A percentile compares a stretch with the other conserved stretches of the same genome.
Evolutionary conservation across 2,329 filamentous ascomycete genomes (phyloP).

Genomic region (Fusarium heterosporum): DNA sequence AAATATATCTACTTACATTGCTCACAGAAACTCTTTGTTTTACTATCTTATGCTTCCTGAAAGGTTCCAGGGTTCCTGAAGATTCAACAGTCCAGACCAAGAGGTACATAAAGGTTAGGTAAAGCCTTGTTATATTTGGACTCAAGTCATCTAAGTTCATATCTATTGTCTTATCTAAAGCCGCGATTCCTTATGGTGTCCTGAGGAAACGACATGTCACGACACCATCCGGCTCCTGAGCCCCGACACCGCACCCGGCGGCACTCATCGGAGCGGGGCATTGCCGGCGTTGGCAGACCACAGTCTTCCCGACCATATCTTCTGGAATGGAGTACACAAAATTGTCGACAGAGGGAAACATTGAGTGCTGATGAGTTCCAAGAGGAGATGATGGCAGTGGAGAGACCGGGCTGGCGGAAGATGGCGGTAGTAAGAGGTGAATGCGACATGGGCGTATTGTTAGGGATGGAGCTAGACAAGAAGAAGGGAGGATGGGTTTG

Average conservation of each 20-base stretch:
- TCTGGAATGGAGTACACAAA: constrained; percentile 43
- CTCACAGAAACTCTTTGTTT: neutral
- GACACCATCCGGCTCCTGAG: constrained; percentile 31
- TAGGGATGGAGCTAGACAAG: constrained; percentile 36
- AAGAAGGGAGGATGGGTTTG: constrained; percentile 37
- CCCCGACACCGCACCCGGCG: constrained; percentile 36
- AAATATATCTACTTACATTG: neutral
- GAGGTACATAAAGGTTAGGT: too few relatives aligned
- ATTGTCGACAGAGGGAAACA: constrained; percentile 36
- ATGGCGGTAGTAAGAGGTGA: constrained; percentile 42
- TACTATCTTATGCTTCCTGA: neutral
- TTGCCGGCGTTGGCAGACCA: constrained; percentile 8
- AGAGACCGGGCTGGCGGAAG: constrained; percentile 38
- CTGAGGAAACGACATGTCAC: constrained; percentile 23
- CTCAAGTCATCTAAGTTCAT: too few relatives aligned
- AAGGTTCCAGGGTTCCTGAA: neutral
- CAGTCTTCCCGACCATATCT: constrained; percentile 38
- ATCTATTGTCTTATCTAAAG: too few relatives aligned
- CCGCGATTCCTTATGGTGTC: too few relatives aligned
- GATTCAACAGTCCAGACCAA: too few relatives aligned
- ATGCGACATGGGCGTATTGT: constrained; percentile 33
- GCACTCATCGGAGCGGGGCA: constrained; percentile 40
- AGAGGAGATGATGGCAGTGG: constrained; percentile 33
- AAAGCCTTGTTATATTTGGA: too few relatives aligned
- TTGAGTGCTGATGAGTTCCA: constrained; percentile 31